Evolutionary conservation across 352 stramenopile genomes (phyloP).

Genomic region (Phytopythium delawarense): DNA sequence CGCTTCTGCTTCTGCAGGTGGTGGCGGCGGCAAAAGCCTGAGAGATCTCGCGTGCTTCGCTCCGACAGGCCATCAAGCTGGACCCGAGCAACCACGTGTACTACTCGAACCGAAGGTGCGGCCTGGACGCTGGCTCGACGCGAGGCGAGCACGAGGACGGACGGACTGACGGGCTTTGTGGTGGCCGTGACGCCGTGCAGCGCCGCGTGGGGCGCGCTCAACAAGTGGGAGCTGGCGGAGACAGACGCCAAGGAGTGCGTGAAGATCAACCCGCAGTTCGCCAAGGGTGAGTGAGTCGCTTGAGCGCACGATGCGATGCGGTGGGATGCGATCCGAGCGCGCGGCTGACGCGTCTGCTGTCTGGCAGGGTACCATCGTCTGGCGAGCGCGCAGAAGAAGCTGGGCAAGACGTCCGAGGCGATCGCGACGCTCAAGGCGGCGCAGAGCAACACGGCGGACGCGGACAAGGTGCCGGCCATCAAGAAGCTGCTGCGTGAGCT

Average conservation of each 20-base stretch:
- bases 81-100: conserved; percentile 76
- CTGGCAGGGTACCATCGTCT: conserved; percentile 54
- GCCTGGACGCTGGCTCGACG: not conserved
- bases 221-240: conserved; percentile 69
- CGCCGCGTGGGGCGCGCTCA: conserved; percentile 63
- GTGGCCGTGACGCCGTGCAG: conserved; percentile 13
- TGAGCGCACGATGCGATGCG: not conserved
- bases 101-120: conserved; percentile 78
- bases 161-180: not conserved
- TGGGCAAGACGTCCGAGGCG: conserved; percentile 63
- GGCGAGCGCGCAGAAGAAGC: conserved; percentile 75
- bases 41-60: not conserved
- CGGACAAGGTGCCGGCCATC: conserved; percentile 62
- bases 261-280: conserved; percentile 61
- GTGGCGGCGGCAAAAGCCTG: not conserved
- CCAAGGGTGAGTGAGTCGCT: conserved; percentile 35
- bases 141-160: not conserved
- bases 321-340: not conserved
- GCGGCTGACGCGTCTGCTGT: not conserved
- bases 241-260: conserved; percentile 73
- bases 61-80: conserved; percentile 60
- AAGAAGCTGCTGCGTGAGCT: conserved; percentile 76
- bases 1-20: not conserved
- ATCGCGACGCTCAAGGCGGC: conserved; percentile 57
- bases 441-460: conserved; percentile 21